Evolutionary conservation across 805 yeast genomes (phyloP).

Genomic region (Barnettozyma vustinii): DNA sequence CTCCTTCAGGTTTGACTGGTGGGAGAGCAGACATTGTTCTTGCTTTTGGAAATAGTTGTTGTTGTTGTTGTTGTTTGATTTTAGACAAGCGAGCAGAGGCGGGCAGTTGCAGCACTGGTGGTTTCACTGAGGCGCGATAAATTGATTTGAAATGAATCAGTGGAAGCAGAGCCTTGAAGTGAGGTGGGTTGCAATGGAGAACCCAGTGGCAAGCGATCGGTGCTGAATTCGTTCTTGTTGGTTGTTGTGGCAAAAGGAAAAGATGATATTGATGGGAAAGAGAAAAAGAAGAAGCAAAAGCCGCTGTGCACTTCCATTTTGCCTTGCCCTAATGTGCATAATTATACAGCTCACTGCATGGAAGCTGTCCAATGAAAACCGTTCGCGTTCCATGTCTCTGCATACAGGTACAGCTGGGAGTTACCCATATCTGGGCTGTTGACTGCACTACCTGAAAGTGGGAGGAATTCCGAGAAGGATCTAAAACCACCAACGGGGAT

Average conservation of each 20-base stretch:
- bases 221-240: neutral
- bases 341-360: neutral
- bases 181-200: neutral
- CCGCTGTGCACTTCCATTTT: neutral
- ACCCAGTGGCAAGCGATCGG: neutral
- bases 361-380: neutral
- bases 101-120: neutral
- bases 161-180: too few relatives aligned
- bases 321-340: neutral
- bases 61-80: neutral
- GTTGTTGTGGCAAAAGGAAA: neutral
- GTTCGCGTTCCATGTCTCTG: neutral
- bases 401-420: neutral
- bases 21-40: constrained; percentile 1
- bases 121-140: neutral
- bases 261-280: neutral
- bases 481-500: neutral
- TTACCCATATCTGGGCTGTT: neutral
- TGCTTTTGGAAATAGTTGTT: neutral
- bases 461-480: neutral
- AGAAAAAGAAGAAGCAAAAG: neutral
- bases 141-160: neutral
- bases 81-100: neutral
- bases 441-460: neutral
- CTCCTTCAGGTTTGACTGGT: constrained; percentile 2